A percentile compares a stretch with the other conserved stretches of the same genome.
These are phyloP conservation scores for Bryum argenteum DNA, from an alignment of 225 moss, liverwort and hornwort genomes.

Conservation along the genomic window DNA sequence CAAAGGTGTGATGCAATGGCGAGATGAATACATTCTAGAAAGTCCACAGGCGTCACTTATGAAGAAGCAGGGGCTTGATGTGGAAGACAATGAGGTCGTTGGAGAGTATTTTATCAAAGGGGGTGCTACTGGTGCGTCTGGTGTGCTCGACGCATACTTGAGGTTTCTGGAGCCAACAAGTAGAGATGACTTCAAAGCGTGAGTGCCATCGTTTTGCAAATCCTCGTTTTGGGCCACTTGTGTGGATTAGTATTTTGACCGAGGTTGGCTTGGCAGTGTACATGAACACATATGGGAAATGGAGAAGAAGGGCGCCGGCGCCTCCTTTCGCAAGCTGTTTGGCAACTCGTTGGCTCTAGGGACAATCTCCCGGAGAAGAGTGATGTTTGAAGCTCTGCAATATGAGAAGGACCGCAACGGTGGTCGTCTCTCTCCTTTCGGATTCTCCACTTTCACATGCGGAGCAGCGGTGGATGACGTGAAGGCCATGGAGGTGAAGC, in stretches of 20 bases:
- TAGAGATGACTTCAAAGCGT: slow-evolving; percentile 89
- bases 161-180: slow-evolving; percentile 85
- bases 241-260: slow-evolving; percentile 11
- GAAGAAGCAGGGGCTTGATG: slow-evolving; percentile 51
- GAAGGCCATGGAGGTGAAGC: slow-evolving; percentile 84
- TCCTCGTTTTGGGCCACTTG: background rate
- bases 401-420: slow-evolving; percentile 93
- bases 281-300: slow-evolving; percentile 75
- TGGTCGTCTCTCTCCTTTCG: slow-evolving; percentile 91
- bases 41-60: slow-evolving; percentile 61
- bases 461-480: slow-evolving; percentile 78
- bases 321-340: slow-evolving; percentile 87
- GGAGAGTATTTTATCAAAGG: slow-evolving; percentile 69
- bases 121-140: slow-evolving; percentile 83
- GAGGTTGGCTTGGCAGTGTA: slow-evolving; percentile 49
- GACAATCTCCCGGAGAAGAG: slow-evolving; percentile 81
- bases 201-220: slow-evolving; percentile 33
- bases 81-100: slow-evolving; percentile 35
- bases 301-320: slow-evolving; percentile 68
- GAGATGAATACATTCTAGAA: slow-evolving; percentile 79
- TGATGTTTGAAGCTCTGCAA: slow-evolving; percentile 76
- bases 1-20: slow-evolving; percentile 57
- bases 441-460: slow-evolving; percentile 80
- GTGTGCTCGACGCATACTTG: slow-evolving; percentile 77
- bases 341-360: slow-evolving; percentile 72